Base-by-base conservation (phyloP, 148 eudicot genomes). In the Rhododendron kiyosumense region DNA sequence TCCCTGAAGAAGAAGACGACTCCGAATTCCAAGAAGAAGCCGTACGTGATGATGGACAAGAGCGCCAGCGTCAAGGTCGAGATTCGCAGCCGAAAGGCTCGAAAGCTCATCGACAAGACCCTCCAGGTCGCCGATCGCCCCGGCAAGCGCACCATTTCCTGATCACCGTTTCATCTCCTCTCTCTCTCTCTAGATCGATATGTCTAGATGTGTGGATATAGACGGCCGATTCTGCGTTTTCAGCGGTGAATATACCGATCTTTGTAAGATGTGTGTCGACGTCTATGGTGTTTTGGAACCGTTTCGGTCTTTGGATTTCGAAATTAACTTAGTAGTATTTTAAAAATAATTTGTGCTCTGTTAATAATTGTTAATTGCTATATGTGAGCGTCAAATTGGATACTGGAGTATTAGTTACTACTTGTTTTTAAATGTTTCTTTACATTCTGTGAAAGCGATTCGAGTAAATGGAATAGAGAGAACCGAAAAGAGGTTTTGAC, bases 31-130 rank as follows among this genome's bases (percentile, higher is more conserved):
- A 81, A 86, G 78, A 90, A 90, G 90, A 95, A 94, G 89, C 87
- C 92, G 0, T 96, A 96, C 88, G 51, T 92, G 8, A 94, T 89
- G 91, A 97, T 95, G 92, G 99, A 97, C 79, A 97, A 97, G 87
- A 97, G 95, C 59, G 94, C 96, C 0, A 94, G 98, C 48, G 96
- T 94, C 13, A 95, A 88, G 87, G 96, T 96, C 7, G 97, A 95
- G 93, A 95, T 96, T 85, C 94, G 97, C 14, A 95, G 98, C 87
- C 82, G 91, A 4, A 88, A 95, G 34, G 96, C 99, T 74, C 92
- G 94, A 1, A 86, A 94, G 51, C 90, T 97, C 87, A 93, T 97
- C 80, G 95, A 97, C 49, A 93, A 95, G 79, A 95, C 95, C 13
- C 91, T 97, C 83, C 89, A 92, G 75, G 89, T 88, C 54, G 98